Percentiles rank a stretch among this genome's conserved stretches.
phyloP scores from a whole-genome alignment of 305 asterid genomes.

The Fraxinus sp. region DNA sequence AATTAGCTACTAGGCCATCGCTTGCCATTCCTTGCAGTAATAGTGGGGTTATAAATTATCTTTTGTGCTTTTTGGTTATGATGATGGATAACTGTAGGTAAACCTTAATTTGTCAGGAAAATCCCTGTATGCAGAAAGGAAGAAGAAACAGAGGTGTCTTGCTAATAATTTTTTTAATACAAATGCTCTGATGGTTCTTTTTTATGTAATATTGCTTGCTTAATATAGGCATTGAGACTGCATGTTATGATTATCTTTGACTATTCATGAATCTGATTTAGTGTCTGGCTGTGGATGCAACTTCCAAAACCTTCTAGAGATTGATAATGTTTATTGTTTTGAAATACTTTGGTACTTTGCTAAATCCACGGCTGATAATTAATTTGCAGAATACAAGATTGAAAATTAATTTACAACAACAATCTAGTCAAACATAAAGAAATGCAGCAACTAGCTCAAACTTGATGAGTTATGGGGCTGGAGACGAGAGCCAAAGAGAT shows the following conservation, averaged over 20 bases:
- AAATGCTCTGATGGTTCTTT: background rate
- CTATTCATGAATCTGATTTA: background rate
- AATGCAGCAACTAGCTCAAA: background rate
- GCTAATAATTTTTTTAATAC: background rate
- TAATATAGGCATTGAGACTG: background rate
- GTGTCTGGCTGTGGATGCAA: background rate
- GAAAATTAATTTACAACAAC: background rate
- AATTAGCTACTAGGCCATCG: background rate
- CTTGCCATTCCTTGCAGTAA: background rate
- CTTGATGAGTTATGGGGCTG: background rate
- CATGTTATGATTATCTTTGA: background rate
- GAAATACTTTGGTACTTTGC: background rate
- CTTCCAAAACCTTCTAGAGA: background rate
- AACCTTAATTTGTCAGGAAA: background rate
- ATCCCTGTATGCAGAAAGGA: background rate
- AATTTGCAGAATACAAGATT: background rate
- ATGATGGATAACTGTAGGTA: background rate
- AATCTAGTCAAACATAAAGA: background rate
- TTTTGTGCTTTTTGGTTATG: background rate
- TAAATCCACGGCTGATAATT: background rate
- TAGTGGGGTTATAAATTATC: background rate
- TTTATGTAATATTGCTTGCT: background rate
- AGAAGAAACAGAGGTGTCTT: background rate
- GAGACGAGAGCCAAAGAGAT: background rate
- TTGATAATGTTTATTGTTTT: background rate